Evolutionary conservation across 164 flowering plant genomes (phyloP).

Genomic region (Umbellularia californica): DNA sequence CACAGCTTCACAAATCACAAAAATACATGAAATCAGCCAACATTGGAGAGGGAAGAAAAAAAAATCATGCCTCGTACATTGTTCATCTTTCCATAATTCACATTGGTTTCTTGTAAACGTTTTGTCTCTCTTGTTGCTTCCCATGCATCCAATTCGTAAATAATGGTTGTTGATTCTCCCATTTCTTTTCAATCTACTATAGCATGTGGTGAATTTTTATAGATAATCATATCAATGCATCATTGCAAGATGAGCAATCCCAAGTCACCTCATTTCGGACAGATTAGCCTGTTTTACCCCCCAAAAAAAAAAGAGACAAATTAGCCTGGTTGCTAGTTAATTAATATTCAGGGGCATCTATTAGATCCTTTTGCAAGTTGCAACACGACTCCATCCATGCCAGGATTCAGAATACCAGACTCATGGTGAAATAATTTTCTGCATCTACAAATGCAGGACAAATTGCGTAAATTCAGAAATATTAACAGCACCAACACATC

Average conservation of each 20-base stretch:
- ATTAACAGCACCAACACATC: neutral
- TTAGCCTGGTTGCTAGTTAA: neutral
- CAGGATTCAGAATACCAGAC: too few relatives aligned
- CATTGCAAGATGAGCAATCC: neutral
- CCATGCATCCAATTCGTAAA: neutral
- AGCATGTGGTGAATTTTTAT: neutral
- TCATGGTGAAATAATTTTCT: neutral
- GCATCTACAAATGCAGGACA: neutral
- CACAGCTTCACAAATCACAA: neutral
- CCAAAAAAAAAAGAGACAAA: too few relatives aligned
- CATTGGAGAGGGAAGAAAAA: too few relatives aligned
- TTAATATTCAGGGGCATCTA: too few relatives aligned
- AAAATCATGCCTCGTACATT: too few relatives aligned
- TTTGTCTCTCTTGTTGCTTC: too few relatives aligned
- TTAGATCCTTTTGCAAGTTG: too few relatives aligned
- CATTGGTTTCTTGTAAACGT: neutral
- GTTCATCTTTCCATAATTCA: neutral
- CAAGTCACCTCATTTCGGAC: neutral
- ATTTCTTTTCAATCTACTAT: neutral
- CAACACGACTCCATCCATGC: too few relatives aligned
- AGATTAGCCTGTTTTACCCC: neutral
- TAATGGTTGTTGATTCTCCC: neutral
- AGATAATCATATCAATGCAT: neutral
- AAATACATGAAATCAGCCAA: neutral
- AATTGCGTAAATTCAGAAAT: neutral